Conservation (phyloP, 2,329 filamentous ascomycete genomes). For the Pseudopithomyces maydicus region DNA sequence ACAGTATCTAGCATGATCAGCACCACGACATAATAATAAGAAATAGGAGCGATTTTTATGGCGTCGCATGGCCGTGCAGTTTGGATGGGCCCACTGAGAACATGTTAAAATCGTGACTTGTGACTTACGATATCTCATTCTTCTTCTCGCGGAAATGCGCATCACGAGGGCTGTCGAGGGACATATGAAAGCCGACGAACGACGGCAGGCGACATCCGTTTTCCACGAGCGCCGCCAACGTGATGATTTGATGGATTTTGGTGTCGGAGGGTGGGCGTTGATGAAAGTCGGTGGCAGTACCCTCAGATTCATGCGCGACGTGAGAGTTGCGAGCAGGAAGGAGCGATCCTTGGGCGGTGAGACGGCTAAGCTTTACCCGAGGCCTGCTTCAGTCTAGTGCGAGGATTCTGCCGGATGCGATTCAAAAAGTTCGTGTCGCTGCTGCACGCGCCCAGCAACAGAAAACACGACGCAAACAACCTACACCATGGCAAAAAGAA, state of each 20-base stretch:
- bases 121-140: conserved; percentile 52
- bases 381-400: conserved; percentile 17
- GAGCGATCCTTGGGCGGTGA: conserved; percentile 14
- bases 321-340: conserved; percentile 30
- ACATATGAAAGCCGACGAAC: conserved; percentile 52
- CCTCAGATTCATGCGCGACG: conserved; percentile 25
- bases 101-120: conserved; percentile 32
- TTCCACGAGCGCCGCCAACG: conserved; percentile 49
- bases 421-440: conserved; percentile 23
- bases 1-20: conserved; percentile 50
- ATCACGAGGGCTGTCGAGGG: conserved; percentile 52
- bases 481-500: conserved; percentile 41
- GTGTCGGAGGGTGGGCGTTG: conserved; percentile 35
- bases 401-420: conserved; percentile 19
- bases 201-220: conserved; percentile 53
- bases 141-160: conserved; percentile 46
- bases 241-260: conserved; percentile 47
- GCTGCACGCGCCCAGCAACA: conserved; percentile 13
- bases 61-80: conserved; percentile 43
- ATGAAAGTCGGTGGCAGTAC: conserved; percentile 39
- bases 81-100: conserved; percentile 31
- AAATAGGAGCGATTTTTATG: conserved; percentile 46
- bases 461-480: conserved; percentile 15
- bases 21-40: conserved; percentile 45
- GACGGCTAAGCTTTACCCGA: not conserved